Conservation (phyloP, 495 filamentous ascomycete genomes). For the Penicillium subrubescens region DNA sequence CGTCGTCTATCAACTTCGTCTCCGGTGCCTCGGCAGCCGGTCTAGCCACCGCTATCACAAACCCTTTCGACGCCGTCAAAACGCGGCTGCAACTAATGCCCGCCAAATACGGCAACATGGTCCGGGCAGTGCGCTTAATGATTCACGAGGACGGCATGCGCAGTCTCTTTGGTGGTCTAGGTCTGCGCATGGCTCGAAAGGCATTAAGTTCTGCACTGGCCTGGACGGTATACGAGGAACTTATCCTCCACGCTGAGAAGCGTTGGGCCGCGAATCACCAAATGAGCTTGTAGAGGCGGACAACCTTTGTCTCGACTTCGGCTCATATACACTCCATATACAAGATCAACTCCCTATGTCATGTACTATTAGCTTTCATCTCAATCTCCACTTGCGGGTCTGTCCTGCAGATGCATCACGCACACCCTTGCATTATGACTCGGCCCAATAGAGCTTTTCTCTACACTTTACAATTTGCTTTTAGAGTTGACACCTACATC, state of each 20-base stretch:
- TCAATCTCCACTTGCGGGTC: constrained; percentile 8
- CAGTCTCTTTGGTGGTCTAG: constrained; percentile 84
- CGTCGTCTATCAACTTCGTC: constrained; percentile 79
- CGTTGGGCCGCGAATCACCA: constrained; percentile 50
- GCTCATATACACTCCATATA: background rate
- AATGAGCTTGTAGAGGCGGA: constrained; percentile 22
- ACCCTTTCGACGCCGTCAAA: constrained; percentile 96
- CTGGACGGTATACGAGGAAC: constrained; percentile 96
- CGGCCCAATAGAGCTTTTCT: background rate
- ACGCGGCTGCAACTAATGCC: constrained; percentile 92
- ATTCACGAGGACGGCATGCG: constrained; percentile 77
- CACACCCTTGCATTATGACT: constrained; percentile 15
- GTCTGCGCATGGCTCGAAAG: constrained; percentile 86
- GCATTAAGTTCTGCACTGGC: constrained; percentile 88
- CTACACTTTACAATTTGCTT: background rate
- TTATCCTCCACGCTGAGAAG: constrained; percentile 75
- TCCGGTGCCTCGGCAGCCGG: constrained; percentile 79
- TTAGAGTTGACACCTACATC: constrained; percentile 7
- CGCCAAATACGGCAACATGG: constrained; percentile 79
- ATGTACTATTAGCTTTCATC: constrained; percentile 26
- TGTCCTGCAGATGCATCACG: constrained; percentile 10
- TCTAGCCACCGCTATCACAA: constrained; percentile 82
- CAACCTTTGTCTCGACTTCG: background rate
- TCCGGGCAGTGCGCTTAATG: constrained; percentile 74
- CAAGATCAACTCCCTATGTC: constrained; percentile 2